Evolutionary conservation across 2,329 filamentous ascomycete species (phyloP).

Genomic region (Ophiostoma australiae): DNA sequence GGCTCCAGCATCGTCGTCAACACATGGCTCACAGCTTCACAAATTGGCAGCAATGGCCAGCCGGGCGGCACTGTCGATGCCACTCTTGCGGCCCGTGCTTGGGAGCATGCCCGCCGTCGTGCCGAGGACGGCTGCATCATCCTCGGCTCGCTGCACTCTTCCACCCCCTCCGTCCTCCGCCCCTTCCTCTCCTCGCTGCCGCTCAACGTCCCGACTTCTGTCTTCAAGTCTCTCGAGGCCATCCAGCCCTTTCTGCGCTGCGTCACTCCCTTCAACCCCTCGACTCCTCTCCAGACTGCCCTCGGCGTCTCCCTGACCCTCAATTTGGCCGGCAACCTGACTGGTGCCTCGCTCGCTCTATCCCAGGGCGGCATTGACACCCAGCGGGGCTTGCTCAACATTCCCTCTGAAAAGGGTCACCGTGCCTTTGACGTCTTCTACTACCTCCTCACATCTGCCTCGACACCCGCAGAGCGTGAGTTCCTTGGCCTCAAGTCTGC

Average conservation of each 20-base stretch:
- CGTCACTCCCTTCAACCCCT: constrained; percentile 85
- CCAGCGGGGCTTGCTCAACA: constrained; percentile 67
- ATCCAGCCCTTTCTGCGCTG: constrained; percentile 81
- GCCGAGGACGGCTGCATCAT: constrained; percentile 94
- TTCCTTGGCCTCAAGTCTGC: constrained; percentile 75
- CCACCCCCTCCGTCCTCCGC: constrained; percentile 74
- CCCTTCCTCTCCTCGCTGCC: constrained; percentile 81
- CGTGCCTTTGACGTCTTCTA: constrained; percentile 98
- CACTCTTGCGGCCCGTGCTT: constrained; percentile 72
- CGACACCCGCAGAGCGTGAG: constrained; percentile 81
- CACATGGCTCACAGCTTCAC: constrained; percentile 82
- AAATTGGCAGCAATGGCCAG: constrained; percentile 62
- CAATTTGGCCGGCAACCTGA: constrained; percentile 72
- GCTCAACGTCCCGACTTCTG: constrained; percentile 66
- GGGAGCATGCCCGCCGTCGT: constrained; percentile 92
- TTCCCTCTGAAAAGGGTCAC: constrained; percentile 74
- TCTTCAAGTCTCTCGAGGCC: constrained; percentile 75
- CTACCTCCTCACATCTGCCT: constrained; percentile 87
- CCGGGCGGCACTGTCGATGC: constrained; percentile 75
- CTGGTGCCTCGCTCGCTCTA: constrained; percentile 68
- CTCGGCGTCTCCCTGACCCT: constrained; percentile 78
- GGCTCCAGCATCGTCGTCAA: constrained; percentile 91
- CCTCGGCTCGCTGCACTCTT: constrained; percentile 80
- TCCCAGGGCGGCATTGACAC: constrained; percentile 88
- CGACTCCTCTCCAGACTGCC: constrained; percentile 71